Base-by-base conservation (phyloP, 2,329 filamentous ascomycete species). In the Nemania sp. region DNA sequence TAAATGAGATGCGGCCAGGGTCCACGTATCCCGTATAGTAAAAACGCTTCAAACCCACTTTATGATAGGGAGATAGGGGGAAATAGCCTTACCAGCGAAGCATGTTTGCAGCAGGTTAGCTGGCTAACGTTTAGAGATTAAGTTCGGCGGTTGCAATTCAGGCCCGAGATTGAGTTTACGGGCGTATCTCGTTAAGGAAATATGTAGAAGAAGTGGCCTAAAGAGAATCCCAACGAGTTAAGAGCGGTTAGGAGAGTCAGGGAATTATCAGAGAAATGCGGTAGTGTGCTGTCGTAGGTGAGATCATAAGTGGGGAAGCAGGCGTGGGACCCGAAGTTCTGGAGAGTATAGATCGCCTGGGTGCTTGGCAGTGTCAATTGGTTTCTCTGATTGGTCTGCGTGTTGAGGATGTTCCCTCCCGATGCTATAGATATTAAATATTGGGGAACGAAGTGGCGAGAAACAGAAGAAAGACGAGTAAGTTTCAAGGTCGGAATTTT, bases 71-170 rank as follows among this genome's bases (percentile, higher is more conserved):
- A 56, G 6, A 27, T 2, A 45, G 26, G 24, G 45, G 24, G 56
- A 5, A 54, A 49, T 35, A 54, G 35, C 69, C 74, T 71, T 76
- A 77, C 76, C 74, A 77, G 74, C 73, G 75, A 70, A 77, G 68
- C 76, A 77, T 77, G 66, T 61, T 73, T 73, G 64, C 62, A 68
- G 61, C 65, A 45, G 55, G 63, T 67, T 64, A 56, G 58, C 27
- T 22, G 60, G 41, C 10, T 55, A 29, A 29, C 5, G 47, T 55
- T 66, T 61, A 66, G 8, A 64, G 53, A 62, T 62, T 52, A 58
- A 66, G 66, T 64, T 70, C 35, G 43, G 62, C 10, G 41, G 20
- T 15, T 38, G 47, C 22, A 53, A 43, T 58, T 26, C 15, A 20
- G 20, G 13, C 15, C 18, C 20, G 11, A 26, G 22, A 54, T 54